Evolutionary conservation across 768 basidiomycete genomes (phyloP).

Genomic region (Suillus hirtellus): DNA sequence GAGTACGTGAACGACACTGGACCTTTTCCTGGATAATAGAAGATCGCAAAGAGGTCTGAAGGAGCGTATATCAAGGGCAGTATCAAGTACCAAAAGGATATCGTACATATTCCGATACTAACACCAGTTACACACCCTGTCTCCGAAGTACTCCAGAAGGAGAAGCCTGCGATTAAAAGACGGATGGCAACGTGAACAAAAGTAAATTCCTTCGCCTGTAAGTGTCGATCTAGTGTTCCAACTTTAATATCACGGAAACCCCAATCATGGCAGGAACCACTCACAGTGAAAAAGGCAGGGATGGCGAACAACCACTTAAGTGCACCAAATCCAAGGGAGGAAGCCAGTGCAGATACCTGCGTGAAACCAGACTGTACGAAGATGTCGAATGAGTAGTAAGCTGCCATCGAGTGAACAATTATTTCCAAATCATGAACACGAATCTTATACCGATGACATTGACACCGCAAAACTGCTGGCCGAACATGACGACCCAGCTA

Average conservation of each 20-base stretch:
- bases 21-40: conserved; percentile 85
- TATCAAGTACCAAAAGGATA: neutral
- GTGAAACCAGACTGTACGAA: conserved; percentile 62
- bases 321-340: conserved; percentile 67
- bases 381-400: conserved; percentile 81
- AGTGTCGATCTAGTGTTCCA: conserved; percentile 57
- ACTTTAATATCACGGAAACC: conserved; percentile 11
- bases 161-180: conserved; percentile 73
- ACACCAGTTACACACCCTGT: conserved; percentile 47
- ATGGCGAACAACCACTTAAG: conserved; percentile 68
- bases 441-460: no score
- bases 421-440: neutral
- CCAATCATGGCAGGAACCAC: conserved; percentile 23
- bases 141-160: conserved; percentile 50
- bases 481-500: no score
- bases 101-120: conserved; percentile 49
- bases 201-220: conserved; percentile 79
- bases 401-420: conserved; percentile 29
- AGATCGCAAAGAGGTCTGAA: conserved; percentile 53
- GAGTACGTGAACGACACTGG: no score
- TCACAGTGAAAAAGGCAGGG: conserved; percentile 59
- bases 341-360: conserved; percentile 55
- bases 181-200: conserved; percentile 74
- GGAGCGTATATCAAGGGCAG: conserved; percentile 11
- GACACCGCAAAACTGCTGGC: no score